A percentile compares a stretch with the other conserved stretches of the same genome.
phyloP scores from a whole-genome alignment of 2,329 filamentous ascomycete genomes.

The Cladosporium sp. region DNA sequence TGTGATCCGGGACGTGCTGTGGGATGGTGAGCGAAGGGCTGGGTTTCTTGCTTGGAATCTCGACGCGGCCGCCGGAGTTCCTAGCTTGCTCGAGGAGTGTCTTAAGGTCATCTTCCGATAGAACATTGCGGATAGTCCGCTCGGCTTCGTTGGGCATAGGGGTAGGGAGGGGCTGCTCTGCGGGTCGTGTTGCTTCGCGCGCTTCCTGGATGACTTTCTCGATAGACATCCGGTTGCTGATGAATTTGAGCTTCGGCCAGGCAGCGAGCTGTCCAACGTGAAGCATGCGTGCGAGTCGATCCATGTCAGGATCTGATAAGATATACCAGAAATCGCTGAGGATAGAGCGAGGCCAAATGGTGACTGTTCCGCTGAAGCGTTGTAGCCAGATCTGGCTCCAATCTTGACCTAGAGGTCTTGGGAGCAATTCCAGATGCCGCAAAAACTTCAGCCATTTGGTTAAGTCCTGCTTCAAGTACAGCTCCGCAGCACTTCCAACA shows the following conservation, averaged over 20 bases:
- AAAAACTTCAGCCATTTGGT: slow-evolving; percentile 97
- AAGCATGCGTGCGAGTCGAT: slow-evolving; percentile 78
- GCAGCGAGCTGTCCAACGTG: slow-evolving; percentile 81
- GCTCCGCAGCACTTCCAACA: slow-evolving; percentile 83
- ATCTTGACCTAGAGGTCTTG: slow-evolving; percentile 84
- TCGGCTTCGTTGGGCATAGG: slow-evolving; percentile 17
- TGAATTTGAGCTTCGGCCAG: slow-evolving; percentile 88
- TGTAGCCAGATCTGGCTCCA: slow-evolving; percentile 97
- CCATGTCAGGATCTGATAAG: slow-evolving; percentile 70
- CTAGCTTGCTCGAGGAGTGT: slow-evolving; percentile 33
- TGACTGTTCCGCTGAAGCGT: slow-evolving; percentile 88
- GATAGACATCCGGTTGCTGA: slow-evolving; percentile 77
- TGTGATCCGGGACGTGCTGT: neutral
- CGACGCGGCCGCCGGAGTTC: slow-evolving; percentile 24
- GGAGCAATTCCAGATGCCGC: slow-evolving; percentile 83
- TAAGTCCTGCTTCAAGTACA: slow-evolving; percentile 92
- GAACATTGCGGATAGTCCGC: slow-evolving; percentile 26
- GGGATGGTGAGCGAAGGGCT: slow-evolving; percentile 5
- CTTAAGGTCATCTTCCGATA: slow-evolving; percentile 43
- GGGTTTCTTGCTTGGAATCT: slow-evolving; percentile 10
- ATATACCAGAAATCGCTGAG: slow-evolving; percentile 79
- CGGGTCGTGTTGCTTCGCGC: slow-evolving; percentile 36
- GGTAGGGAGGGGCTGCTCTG: slow-evolving; percentile 27
- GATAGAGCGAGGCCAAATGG: slow-evolving; percentile 84
- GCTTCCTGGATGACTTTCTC: slow-evolving; percentile 62